A percentile compares a stretch with the other conserved stretches of the same genome.
Conservation (phyloP, 129 eudicot genomes). For the sunflower (Helianthus annuus) region HanXRQr2.0-SUNRISE NC_035443.2:159689417-159689916, state of each 20-base stretch:
- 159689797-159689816: slow-evolving; percentile 62
- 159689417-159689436: too few species aligned
- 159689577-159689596: slow-evolving; percentile 72
- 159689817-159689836: slow-evolving; percentile 63
- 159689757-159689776: neutral
- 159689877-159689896: slow-evolving; percentile 83
- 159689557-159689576: slow-evolving; percentile 34
- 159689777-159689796: slow-evolving; percentile 4
- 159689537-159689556: neutral
- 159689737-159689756: neutral
- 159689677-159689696: slow-evolving; percentile 18
- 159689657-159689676: slow-evolving; percentile 21
- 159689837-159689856: slow-evolving; percentile 72
- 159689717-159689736: slow-evolving; percentile 27
- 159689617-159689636: slow-evolving; percentile 48
- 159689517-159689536: neutral
- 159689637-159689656: slow-evolving; percentile 48
- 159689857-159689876: slow-evolving; percentile 79
- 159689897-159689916: neutral
- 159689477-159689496: neutral
- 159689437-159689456: too few species aligned
- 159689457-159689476: neutral
- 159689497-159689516: neutral
- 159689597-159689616: slow-evolving; percentile 88
- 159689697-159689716: slow-evolving; percentile 23